Percentiles rank a stretch among this genome's conserved stretches.
phyloP scores from a whole-genome alignment of 2,329 filamentous ascomycete species.

The Biscogniauxia marginata region DNA sequence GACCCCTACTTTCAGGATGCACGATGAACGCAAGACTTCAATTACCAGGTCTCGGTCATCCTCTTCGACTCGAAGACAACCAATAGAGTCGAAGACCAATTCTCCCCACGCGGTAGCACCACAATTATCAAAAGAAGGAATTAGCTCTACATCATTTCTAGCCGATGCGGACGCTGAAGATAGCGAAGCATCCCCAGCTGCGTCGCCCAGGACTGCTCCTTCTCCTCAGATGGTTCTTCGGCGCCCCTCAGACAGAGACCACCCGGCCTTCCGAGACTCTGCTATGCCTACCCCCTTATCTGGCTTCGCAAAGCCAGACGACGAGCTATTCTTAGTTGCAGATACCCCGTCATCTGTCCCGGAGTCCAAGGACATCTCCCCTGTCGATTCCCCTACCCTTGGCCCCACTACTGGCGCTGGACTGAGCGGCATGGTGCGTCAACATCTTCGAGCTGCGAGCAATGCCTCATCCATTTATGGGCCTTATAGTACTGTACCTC shows the following conservation, averaged over 20 bases:
- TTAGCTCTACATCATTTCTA: conserved; percentile 40
- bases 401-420: conserved; percentile 59
- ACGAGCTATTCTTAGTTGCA: conserved; percentile 29
- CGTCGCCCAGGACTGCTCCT: conserved; percentile 19
- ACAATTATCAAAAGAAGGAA: conserved; percentile 34
- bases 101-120: conserved; percentile 27
- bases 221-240: conserved; percentile 41
- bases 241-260: conserved; percentile 52
- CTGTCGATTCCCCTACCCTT: conserved; percentile 75
- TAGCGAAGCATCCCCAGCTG: conserved; percentile 31
- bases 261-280: conserved; percentile 52
- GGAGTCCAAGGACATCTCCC: conserved; percentile 27
- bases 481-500: conserved; percentile 38
- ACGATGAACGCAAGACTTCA: conserved; percentile 46
- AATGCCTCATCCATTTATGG: conserved; percentile 76
- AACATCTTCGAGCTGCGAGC: conserved; percentile 81
- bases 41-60: conserved; percentile 47
- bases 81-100: conserved; percentile 31
- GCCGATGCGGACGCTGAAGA: conserved; percentile 44
- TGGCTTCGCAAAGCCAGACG: conserved; percentile 29
- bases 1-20: conserved; percentile 49
- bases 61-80: conserved; percentile 41
- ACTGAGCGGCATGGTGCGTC: conserved; percentile 76
- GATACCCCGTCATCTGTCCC: conserved; percentile 23
- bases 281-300: conserved; percentile 45